A percentile compares a stretch with the other conserved stretches of the same genome.
These are phyloP conservation scores for Viola odorata DNA, from an alignment of 345 rosid genomes.

Conservation along the genomic window DNA sequence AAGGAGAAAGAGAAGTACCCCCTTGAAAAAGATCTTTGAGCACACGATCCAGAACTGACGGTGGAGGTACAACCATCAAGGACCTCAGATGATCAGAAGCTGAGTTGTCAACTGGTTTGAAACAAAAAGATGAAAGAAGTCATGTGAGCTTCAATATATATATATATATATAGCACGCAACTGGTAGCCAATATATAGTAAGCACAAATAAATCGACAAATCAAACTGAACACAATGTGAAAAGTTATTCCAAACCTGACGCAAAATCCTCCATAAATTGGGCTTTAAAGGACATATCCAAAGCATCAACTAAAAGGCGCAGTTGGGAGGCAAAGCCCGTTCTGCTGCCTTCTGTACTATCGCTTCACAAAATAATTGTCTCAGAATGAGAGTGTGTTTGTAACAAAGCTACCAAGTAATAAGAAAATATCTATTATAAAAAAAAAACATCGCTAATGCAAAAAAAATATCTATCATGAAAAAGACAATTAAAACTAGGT, in stretches of 20 bases:
- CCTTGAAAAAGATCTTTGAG: slow-evolving; percentile 86
- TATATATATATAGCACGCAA: background rate
- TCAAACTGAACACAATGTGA: slow-evolving; percentile 8
- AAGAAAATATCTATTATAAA: slow-evolving; percentile 15
- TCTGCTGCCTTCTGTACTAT: slow-evolving; percentile 48
- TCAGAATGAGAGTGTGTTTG: too few species aligned
- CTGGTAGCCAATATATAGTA: too few species aligned
- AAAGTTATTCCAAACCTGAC: slow-evolving; percentile 54
- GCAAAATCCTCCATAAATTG: slow-evolving; percentile 92
- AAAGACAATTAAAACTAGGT: slow-evolving; percentile 1
- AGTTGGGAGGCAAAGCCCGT: slow-evolving; percentile 82
- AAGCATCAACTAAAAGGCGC: slow-evolving; percentile 64
- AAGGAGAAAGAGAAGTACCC: slow-evolving; percentile 38
- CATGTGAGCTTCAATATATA: background rate
- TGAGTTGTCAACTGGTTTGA: slow-evolving; percentile 60
- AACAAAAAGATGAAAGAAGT: slow-evolving; percentile 11
- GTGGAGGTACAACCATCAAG: slow-evolving; percentile 76
- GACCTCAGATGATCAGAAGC: slow-evolving; percentile 60
- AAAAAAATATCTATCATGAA: background rate
- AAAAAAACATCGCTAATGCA: slow-evolving; percentile 9
- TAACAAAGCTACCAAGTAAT: background rate
- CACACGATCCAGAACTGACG: slow-evolving; percentile 81
- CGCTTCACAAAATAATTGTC: slow-evolving; percentile 33
- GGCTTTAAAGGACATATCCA: slow-evolving; percentile 60
- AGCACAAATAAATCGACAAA: slow-evolving; percentile 2